Percentiles rank a stretch among this genome's conserved stretches.
These are phyloP conservation scores for Trichocladium antarcticum DNA, from an alignment of 495 filamentous ascomycete genomes.

Conservation along the genomic window DNA sequence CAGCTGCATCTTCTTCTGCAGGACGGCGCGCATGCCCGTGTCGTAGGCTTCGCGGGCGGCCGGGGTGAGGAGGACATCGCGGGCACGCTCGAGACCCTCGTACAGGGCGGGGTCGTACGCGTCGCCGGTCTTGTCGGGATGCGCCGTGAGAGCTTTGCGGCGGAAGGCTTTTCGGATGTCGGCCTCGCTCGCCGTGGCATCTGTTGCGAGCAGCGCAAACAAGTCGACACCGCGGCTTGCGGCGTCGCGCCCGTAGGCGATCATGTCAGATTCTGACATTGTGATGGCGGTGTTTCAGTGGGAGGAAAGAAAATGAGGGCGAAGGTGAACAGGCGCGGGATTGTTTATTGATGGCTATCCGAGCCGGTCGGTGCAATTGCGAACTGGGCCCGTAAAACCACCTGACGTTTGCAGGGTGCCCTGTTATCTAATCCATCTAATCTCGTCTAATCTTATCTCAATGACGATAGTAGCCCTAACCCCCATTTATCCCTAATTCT, in stretches of 20 bases:
- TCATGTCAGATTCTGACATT: constrained; percentile 29
- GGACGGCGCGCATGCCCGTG: constrained; percentile 29
- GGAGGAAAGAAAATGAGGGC: neutral
- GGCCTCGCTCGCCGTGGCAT: constrained; percentile 30
- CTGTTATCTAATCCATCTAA: no score
- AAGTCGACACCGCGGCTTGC: constrained; percentile 33
- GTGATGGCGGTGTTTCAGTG: neutral
- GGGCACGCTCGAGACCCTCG: constrained; percentile 37
- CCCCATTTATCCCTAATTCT: constrained; percentile 66
- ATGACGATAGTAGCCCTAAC: constrained; percentile 83
- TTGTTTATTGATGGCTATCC: neutral
- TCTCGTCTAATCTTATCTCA: no score
- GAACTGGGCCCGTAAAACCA: no score
- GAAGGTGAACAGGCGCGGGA: neutral
- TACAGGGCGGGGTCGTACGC: constrained; percentile 37
- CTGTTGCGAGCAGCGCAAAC: constrained; percentile 34
- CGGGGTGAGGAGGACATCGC: constrained; percentile 32
- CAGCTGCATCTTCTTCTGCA: constrained; percentile 25
- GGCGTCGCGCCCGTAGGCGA: constrained; percentile 32
- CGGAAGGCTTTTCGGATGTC: constrained; percentile 40
- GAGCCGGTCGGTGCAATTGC: no score
- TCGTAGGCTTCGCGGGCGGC: constrained; percentile 35
- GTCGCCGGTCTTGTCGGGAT: constrained; percentile 40
- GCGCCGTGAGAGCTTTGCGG: constrained; percentile 37
- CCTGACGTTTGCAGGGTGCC: no score